These are phyloP conservation scores for Termitomyces sp. DNA, from an alignment of 768 basidiomycete species.

Conservation along the genomic window DNA sequence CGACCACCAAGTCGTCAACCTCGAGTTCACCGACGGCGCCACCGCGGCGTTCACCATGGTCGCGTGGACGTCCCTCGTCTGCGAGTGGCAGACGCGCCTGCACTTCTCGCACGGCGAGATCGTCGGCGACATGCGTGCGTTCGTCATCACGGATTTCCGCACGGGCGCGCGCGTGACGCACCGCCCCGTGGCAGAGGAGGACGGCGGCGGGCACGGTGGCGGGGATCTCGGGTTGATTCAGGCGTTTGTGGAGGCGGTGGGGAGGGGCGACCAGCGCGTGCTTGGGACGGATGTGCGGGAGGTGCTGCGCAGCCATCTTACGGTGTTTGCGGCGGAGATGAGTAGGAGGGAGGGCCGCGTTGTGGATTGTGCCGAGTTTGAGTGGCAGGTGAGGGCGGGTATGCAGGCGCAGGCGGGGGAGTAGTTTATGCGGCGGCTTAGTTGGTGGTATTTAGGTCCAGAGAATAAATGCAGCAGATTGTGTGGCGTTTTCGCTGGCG, in stretches of 20 bases:
- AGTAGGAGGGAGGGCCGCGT: too few species aligned
- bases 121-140: slow-evolving; percentile 76
- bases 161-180: slow-evolving; percentile 38
- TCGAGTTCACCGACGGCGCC: slow-evolving; percentile 76
- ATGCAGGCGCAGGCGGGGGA: too few species aligned
- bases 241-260: slow-evolving; percentile 73
- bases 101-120: slow-evolving; percentile 88
- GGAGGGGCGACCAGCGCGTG: slow-evolving; percentile 43
- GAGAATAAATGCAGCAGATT: too few species aligned
- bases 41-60: slow-evolving; percentile 90
- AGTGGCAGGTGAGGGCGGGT: too few species aligned
- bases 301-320: too few species aligned
- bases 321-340: too few species aligned
- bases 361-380: too few species aligned
- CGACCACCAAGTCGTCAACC: slow-evolving; percentile 87
- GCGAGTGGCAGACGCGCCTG: slow-evolving; percentile 76
- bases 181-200: slow-evolving; percentile 42
- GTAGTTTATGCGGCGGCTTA: too few species aligned
- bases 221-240: slow-evolving; percentile 75
- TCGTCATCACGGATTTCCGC: slow-evolving; percentile 75
- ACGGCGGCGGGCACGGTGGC: slow-evolving; percentile 74
- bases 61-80: slow-evolving; percentile 73
- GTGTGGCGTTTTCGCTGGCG: too few species aligned
- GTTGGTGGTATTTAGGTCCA: too few species aligned
- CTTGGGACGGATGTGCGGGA: too few species aligned